These are phyloP conservation scores for Backusella liffmaniae DNA, from an alignment of 192 early-diverging fungal genomes.

Conservation along the genomic window DNA sequence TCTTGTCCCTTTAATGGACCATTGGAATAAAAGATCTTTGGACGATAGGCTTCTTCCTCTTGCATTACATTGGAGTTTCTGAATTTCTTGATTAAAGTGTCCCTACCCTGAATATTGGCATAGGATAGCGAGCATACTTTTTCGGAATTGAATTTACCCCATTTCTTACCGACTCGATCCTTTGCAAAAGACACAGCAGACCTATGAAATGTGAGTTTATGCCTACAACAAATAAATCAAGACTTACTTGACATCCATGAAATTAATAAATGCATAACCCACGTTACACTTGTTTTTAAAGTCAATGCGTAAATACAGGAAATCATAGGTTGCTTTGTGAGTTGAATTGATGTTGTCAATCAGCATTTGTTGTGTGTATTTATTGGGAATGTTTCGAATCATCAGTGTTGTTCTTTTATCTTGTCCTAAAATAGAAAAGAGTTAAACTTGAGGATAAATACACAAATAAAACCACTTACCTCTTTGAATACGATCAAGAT, in stretches of 20 bases:
- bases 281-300: constrained; percentile 90
- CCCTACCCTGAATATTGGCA: constrained; percentile 78
- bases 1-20: constrained; percentile 62
- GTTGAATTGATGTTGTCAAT: constrained; percentile 69
- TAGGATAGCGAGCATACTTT: constrained; percentile 75
- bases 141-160: constrained; percentile 75
- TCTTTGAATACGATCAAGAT: constrained; percentile 24
- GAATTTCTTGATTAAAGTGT: constrained; percentile 75
- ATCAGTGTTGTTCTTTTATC: constrained; percentile 81
- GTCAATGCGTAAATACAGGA: constrained; percentile 85
- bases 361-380: constrained; percentile 81
- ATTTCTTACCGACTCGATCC: constrained; percentile 69
- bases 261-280: constrained; percentile 78
- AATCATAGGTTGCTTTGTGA: constrained; percentile 68
- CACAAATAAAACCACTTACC: background rate
- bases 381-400: constrained; percentile 89
- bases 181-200: constrained; percentile 66
- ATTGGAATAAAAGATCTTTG: constrained; percentile 68
- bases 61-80: constrained; percentile 78
- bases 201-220: background rate
- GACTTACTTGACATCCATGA: constrained; percentile 46
- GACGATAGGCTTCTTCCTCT: constrained; percentile 70
- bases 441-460: background rate
- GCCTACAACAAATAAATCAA: too few species aligned
- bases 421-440: constrained; percentile 29